phyloP scores from a whole-genome alignment of 495 filamentous ascomycete species.

The Astrothelium subdiscretum region DNA sequence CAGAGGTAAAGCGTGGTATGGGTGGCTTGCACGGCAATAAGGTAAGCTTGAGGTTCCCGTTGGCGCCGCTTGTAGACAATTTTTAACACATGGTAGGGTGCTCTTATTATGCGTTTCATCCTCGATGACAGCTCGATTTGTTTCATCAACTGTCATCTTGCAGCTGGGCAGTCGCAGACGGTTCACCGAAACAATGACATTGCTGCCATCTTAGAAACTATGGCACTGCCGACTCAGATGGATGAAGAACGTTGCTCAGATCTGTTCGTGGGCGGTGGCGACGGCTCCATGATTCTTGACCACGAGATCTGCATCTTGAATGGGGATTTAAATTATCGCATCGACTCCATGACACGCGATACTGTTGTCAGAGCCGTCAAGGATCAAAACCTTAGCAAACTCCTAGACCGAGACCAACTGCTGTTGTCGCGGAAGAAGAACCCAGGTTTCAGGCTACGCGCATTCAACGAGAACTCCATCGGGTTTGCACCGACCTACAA shows the following conservation, averaged over 20 bases:
- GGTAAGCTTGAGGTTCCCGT: slow-evolving; percentile 32
- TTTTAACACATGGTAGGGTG: slow-evolving; percentile 43
- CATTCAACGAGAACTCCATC: slow-evolving; percentile 77
- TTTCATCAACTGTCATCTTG: slow-evolving; percentile 95
- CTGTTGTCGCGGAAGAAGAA: slow-evolving; percentile 77
- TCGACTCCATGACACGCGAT: slow-evolving; percentile 90
- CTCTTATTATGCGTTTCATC: slow-evolving; percentile 79
- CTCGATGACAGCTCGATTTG: slow-evolving; percentile 88
- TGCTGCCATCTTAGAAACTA: slow-evolving; percentile 73
- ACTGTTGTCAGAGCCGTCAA: slow-evolving; percentile 76
- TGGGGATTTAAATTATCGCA: slow-evolving; percentile 95
- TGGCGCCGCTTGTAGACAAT: not conserved
- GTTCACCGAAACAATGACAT: slow-evolving; percentile 87
- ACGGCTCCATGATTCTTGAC: slow-evolving; percentile 91
- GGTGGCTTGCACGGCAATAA: slow-evolving; percentile 92
- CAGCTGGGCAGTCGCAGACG: slow-evolving; percentile 83
- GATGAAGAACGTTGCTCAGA: slow-evolving; percentile 50
- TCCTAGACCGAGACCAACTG: slow-evolving; percentile 91
- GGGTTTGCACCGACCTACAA: slow-evolving; percentile 79
- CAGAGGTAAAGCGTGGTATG: slow-evolving; percentile 90
- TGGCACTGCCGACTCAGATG: slow-evolving; percentile 54
- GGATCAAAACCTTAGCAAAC: slow-evolving; percentile 66
- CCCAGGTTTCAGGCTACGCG: slow-evolving; percentile 73
- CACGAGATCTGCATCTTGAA: slow-evolving; percentile 94
- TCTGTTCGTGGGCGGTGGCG: slow-evolving; percentile 77